A percentile compares a stretch with the other conserved stretches of the same genome.
Evolutionary conservation across 2,329 filamentous ascomycete genomes (phyloP).

Genomic region (Helotiales sp.): DNA sequence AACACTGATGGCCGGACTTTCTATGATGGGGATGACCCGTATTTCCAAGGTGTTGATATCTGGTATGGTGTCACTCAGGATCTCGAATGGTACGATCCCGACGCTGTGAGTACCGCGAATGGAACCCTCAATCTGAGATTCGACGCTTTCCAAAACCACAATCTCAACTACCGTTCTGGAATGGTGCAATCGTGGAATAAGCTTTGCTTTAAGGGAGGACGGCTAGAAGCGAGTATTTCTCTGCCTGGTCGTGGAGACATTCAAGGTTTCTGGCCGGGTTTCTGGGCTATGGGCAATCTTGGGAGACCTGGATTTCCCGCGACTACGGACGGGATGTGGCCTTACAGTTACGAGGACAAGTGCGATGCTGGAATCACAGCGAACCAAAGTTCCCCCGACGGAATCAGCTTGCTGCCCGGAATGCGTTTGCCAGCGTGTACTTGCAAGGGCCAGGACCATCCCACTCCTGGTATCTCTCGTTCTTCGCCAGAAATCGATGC

Average conservation of each 20-base stretch:
- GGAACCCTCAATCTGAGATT: conserved; percentile 69
- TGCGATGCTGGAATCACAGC: conserved; percentile 74
- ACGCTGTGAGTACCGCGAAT: conserved; percentile 65
- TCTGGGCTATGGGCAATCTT: conserved; percentile 78
- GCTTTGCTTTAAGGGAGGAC: conserved; percentile 73
- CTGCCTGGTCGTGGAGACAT: conserved; percentile 69
- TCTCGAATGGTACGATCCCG: conserved; percentile 74
- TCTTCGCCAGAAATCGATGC: conserved; percentile 75
- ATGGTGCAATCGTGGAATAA: conserved; percentile 79
- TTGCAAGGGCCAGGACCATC: conserved; percentile 67
- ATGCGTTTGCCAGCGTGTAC: conserved; percentile 74
- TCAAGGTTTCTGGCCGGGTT: conserved; percentile 75
- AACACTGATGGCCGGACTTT: conserved; percentile 70
- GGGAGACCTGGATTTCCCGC: conserved; percentile 71
- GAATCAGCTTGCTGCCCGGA: conserved; percentile 69
- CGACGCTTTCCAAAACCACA: conserved; percentile 68
- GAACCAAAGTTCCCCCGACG: conserved; percentile 72
- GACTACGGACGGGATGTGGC: conserved; percentile 75
- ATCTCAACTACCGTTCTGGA: conserved; percentile 70
- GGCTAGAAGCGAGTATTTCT: conserved; percentile 72
- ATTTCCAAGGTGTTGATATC: conserved; percentile 68
- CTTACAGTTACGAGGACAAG: conserved; percentile 71
- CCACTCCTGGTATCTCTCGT: conserved; percentile 66
- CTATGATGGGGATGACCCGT: conserved; percentile 73
- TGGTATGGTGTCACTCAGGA: conserved; percentile 76